Evolutionary conservation across 2,329 filamentous ascomycete genomes (phyloP), one percentile per base, ranked within the genome.

Genomic region (Nemania abortiva): DNA sequence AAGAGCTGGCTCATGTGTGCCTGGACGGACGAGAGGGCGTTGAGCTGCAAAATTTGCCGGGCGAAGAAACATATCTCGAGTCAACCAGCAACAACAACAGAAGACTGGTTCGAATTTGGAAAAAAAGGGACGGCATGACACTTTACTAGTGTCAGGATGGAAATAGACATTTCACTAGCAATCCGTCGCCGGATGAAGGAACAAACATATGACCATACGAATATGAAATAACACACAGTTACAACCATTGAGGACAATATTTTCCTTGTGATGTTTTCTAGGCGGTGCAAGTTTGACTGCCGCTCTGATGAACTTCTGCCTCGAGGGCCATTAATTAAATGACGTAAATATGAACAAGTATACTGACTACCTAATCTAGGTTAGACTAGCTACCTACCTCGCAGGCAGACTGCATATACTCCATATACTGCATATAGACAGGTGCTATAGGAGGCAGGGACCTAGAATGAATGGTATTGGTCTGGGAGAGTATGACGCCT

Each of bases 131-230:
- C 58, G 70, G 72, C 71, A 68, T 70, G 10, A 60, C 64, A 66
- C 70, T 69, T 70, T 72, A 70, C 67, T 72, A 69, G 70, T 64
- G 73, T 73, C 74, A 76, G 74, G 76, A 78, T 79, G 79, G 77
- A 77, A 77, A 80, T 82, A 84, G 81, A 84, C 73, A 76, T 70
- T 78, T 76, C 73, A 74, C 77, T 77, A 77, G 78, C 79, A 78
- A 77, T 82, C 80, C 77, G 80, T 79, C 80, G 77, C 82, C 79
- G 81, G 82, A 82, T 82, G 74, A 77, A 72, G 72, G 67, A 72
- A 73, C 69, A 72, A 63, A 74, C 64, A 73, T 61, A 71, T 73
- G 72, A 49, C 67, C 73, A 72, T 69, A 73, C 42, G 66, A 72
- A n/a, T n/a, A 5, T 9, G 31, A 34, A 73, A 72, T 70, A 50